Conservation (phyloP, 441 rosid species). For the Metrosideros polymorpha region DNA sequence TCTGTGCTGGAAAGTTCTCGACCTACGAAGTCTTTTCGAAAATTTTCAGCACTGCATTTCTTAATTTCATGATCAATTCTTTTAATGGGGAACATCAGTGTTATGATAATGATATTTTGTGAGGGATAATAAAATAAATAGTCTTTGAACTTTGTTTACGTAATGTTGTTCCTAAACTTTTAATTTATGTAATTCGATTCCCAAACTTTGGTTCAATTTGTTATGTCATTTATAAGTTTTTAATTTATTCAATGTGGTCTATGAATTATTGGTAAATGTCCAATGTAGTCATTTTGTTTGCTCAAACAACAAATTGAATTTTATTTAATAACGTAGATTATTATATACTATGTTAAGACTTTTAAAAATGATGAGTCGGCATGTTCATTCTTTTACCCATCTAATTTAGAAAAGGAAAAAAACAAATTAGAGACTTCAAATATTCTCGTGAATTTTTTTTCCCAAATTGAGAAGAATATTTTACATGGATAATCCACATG, state of each 20-base stretch:
- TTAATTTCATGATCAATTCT: not conserved
- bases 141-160: too few species aligned
- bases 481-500: not conserved
- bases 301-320: not conserved
- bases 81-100: not conserved
- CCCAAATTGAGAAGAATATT: not conserved
- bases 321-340: not conserved
- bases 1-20: not conserved
- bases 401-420: not conserved
- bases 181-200: not conserved
- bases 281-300: not conserved
- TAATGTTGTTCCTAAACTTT: too few species aligned
- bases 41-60: not conserved
- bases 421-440: not conserved
- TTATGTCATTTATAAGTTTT: fast-evolving
- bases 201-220: fast-evolving
- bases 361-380: not conserved
- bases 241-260: too few species aligned
- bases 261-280: not conserved
- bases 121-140: not conserved
- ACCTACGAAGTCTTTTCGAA: not conserved
- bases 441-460: not conserved
- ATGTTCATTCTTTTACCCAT: not conserved
- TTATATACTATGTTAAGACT: not conserved
- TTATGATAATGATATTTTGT: not conserved